phyloP scores from a whole-genome alignment of 176 grass and related monocot genomes.

The Oryza coarctata region DNA sequence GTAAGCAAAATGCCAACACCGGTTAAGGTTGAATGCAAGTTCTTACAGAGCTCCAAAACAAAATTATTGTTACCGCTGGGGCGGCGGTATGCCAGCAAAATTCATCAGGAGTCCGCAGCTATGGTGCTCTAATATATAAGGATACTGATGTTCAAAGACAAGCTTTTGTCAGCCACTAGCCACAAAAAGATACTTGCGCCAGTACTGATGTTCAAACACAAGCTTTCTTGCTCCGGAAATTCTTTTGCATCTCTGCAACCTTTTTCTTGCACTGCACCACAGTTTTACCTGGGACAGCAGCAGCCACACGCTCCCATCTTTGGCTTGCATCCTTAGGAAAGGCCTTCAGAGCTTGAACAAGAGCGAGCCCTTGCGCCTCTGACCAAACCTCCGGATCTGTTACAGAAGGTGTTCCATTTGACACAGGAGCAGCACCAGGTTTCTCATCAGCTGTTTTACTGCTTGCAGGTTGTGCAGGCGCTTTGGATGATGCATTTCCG shows the following conservation, averaged over 20 bases:
- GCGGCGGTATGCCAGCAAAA: neutral
- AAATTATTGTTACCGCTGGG: constrained; percentile 26
- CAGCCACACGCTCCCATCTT: constrained; percentile 94
- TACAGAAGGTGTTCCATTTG: constrained; percentile 37
- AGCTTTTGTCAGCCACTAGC: neutral
- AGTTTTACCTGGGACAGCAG: constrained; percentile 93
- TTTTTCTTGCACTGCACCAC: constrained; percentile 96
- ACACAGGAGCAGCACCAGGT: constrained; percentile 31
- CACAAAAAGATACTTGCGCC: neutral
- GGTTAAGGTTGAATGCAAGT: neutral
- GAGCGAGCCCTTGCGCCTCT: constrained; percentile 77
- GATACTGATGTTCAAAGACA: constrained; percentile 14
- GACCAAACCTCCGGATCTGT: constrained; percentile 75
- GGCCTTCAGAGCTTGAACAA: constrained; percentile 91
- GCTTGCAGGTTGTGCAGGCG: constrained; percentile 23
- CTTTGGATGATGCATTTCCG: constrained; percentile 40
- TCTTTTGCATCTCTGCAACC: constrained; percentile 79
- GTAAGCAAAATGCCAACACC: neutral
- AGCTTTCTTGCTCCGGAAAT: constrained; percentile 87
- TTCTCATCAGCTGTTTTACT: constrained; percentile 38
- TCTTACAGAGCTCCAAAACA: neutral
- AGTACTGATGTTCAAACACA: too few relatives aligned
- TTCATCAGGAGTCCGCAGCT: neutral
- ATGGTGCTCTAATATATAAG: constrained; percentile 10
- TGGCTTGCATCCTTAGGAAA: constrained; percentile 93